A percentile compares a stretch with the other conserved stretches of the same genome.
These are phyloP conservation scores for Astrocystis sublimbata DNA, from an alignment of 495 filamentous ascomycete species.

Conservation along the genomic window DNA sequence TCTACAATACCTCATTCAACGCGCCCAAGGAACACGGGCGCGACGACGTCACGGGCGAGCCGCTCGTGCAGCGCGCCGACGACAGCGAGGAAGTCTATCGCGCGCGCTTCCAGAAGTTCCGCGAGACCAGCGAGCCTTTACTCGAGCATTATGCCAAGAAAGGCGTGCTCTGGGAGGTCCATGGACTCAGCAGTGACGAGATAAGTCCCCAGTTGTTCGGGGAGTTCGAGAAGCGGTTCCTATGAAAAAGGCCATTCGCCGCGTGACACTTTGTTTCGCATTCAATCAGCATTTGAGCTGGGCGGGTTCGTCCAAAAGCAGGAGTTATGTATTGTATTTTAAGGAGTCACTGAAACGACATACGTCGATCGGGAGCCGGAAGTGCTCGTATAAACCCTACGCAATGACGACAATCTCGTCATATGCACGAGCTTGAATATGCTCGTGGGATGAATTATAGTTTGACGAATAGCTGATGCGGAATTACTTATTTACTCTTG, in stretches of 20 bases:
- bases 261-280: neutral
- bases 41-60: conserved; percentile 92
- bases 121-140: conserved; percentile 80
- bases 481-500: too few relatives aligned
- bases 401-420: neutral
- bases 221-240: conserved; percentile 78
- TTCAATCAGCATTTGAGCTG: neutral
- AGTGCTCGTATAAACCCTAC: too few relatives aligned
- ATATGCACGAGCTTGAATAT: neutral
- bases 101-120: conserved; percentile 74
- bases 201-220: conserved; percentile 81
- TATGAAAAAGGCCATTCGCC: conserved; percentile 16
- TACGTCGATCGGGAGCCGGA: neutral
- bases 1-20: conserved; percentile 95
- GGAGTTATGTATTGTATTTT: neutral
- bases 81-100: conserved; percentile 87
- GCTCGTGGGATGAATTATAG: neutral
- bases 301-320: neutral
- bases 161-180: conserved; percentile 84
- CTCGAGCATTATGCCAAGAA: conserved; percentile 85
- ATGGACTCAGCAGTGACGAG: conserved; percentile 88
- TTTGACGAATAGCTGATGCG: too few relatives aligned
- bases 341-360: neutral
- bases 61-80: conserved; percentile 76
- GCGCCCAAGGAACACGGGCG: conserved; percentile 73